Base-by-base conservation (phyloP, 352 stramenopile species). In the Phytophthora ramorum region DNA sequence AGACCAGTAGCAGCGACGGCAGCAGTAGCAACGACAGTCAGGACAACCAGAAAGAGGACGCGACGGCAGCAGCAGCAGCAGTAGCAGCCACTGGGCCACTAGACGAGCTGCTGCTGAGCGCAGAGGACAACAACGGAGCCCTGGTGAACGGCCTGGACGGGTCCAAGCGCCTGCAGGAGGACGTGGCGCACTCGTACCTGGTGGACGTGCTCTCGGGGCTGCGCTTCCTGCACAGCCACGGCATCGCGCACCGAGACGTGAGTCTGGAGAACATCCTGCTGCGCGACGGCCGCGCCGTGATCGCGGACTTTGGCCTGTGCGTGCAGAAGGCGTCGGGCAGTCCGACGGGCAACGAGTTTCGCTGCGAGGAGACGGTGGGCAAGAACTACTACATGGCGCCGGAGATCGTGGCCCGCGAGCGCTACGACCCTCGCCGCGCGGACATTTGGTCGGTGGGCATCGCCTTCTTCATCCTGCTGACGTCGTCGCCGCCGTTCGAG, bases 301-400 rank as follows among this genome's bases (percentile, higher is more conserved):
- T 91, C 60, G 66, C 81, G 9, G 82, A 93, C 70, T 93, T 93
- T 67, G 85, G 82, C 1, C 67, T 93, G 8, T 93, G 79, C 47
- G 83, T 70, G 6, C 45, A 89, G 90, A 77, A 85, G 71, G 41
- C 34, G 22, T 17, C 49, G 3, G 17, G 34, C 19, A 32, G 51
- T 50, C 20, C 34, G 28, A 40, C 45, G n/a, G 50, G 16, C 40
- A 20, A 26, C 35, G 32, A 16, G 13, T 81, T 91, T 88, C 44
- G 55, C 19, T 90, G 83, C 44, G 57, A 75, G 16, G 81, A 89
- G 45, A 79, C 65, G 45, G 85, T 91, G 71, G 97, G 97, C 40
- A 98, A 99, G 69, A 87, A 95, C 51, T 98, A 98, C 64, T 99
- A 99, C 73, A 99, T 99, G 92, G 94, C 93, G n/a, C 97, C 96